phyloP scores from a whole-genome alignment of 176 grass and related monocot species.

The Sorghum bicolor region DNA sequence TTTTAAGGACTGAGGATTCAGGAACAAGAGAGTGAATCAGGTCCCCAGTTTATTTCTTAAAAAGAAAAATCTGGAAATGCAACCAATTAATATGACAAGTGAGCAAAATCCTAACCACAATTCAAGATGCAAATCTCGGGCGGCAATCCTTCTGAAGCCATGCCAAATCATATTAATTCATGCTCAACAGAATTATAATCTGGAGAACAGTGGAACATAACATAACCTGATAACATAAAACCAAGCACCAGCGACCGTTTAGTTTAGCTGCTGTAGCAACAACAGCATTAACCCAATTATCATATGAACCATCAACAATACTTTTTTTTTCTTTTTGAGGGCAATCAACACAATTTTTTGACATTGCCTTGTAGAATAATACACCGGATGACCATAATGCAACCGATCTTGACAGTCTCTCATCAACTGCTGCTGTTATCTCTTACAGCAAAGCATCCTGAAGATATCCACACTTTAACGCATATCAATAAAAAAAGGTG shows the following conservation, averaged over 20 bases:
- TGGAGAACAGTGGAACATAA: neutral
- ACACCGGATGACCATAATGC: neutral
- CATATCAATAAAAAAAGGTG: neutral
- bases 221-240: neutral
- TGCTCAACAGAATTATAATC: neutral
- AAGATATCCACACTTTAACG: neutral
- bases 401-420: neutral
- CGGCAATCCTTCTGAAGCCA: neutral
- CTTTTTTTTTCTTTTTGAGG: no score
- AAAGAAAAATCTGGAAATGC: neutral
- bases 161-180: neutral
- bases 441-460: neutral
- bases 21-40: neutral
- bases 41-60: neutral
- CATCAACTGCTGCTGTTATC: neutral
- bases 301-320: neutral
- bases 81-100: neutral
- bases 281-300: neutral
- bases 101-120: neutral
- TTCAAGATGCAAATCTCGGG: neutral
- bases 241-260: neutral
- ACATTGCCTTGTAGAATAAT: neutral
- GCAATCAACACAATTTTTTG: neutral
- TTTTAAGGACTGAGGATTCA: neutral
- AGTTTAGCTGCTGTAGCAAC: neutral